Evolutionary conservation across 2,329 filamentous ascomycete species (phyloP), one percentile per base, ranked within the genome.

Genomic region (Colletotrichum siamense): DNA sequence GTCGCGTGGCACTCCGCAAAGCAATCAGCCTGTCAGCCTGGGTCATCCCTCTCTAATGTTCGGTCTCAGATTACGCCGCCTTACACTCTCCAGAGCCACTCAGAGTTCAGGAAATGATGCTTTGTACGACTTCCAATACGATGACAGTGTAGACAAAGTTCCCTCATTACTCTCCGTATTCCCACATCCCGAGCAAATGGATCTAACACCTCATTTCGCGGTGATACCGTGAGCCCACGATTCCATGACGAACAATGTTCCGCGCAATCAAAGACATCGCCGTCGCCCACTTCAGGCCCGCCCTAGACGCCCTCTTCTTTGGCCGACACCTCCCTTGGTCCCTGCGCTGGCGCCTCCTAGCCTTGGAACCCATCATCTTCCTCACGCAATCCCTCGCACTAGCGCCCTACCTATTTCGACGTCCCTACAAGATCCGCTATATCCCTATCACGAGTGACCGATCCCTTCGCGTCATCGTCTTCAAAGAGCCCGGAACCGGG

Each of bases 271-370:
- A 22, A 65, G 61, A 73, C 52, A 61, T 76, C n/a, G n/a, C 30
- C 28, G 4, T 57, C 44, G 52, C 61, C 7, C 80, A 77, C 78
- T 78, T 82, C 62, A 78, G 82, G 32, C 83, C 83, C 8, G 77
- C 79, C 10, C 68, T 84, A 9, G 82, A 85, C 57, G 83, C 84
- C 28, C 69, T 88, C 55, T 84, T 86, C 76, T 79, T 83, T 15
- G 64, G 71, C 24, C 80, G 78, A 16, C 78, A 80, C 64, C 81
- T 88, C 55, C 83, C 87, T 6, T 86, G 83, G 76, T 73, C 77
- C 16, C 79, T 84, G 32, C 86, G 87, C 77, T 87, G 87, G 85
- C 85, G 87, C 9, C 82, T 87, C 12, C 79, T 89, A 24, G 70
- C 84, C 49, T 83, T 89, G 22, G 85, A 87, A 74, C 86, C 87